Conservation (phyloP, 140 eudicot species). For the Stevia rebaudiana region DNA sequence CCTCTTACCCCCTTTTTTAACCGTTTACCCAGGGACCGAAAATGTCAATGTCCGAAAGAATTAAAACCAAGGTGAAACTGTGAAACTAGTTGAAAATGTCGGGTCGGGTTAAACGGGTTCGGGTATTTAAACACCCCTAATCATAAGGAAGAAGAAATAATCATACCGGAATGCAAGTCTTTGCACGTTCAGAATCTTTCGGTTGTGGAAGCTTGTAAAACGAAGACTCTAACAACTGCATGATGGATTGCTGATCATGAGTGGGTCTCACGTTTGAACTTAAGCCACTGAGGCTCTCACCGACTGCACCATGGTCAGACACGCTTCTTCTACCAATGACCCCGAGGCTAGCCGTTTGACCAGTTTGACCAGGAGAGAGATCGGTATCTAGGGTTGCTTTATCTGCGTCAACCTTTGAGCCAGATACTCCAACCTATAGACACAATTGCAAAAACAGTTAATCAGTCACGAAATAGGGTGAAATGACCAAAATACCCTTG, state of each 20-base stretch:
- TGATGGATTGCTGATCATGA: constrained; percentile 66
- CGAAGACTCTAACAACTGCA: constrained; percentile 95
- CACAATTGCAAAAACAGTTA: not conserved
- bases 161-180: constrained; percentile 72
- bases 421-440: constrained; percentile 53
- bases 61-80: too few relatives aligned
- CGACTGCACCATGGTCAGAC: constrained; percentile 87
- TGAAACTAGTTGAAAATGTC: too few relatives aligned
- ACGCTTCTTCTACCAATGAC: constrained; percentile 88
- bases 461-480: not conserved
- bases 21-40: too few relatives aligned
- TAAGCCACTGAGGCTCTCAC: constrained; percentile 69
- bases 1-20: too few relatives aligned
- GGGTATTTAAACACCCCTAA: too few relatives aligned
- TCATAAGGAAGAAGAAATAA: not conserved
- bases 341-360: constrained; percentile 71
- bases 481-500: too few relatives aligned
- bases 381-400: constrained; percentile 54
- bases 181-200: constrained; percentile 86
- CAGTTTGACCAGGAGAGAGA: constrained; percentile 80
- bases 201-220: constrained; percentile 83
- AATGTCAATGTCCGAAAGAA: too few relatives aligned
- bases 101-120: too few relatives aligned
- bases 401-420: constrained; percentile 54
- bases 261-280: constrained; percentile 45